Evolutionary conservation across 441 rosid species (phyloP).

Genomic region (Brassica hybrid): DNA sequence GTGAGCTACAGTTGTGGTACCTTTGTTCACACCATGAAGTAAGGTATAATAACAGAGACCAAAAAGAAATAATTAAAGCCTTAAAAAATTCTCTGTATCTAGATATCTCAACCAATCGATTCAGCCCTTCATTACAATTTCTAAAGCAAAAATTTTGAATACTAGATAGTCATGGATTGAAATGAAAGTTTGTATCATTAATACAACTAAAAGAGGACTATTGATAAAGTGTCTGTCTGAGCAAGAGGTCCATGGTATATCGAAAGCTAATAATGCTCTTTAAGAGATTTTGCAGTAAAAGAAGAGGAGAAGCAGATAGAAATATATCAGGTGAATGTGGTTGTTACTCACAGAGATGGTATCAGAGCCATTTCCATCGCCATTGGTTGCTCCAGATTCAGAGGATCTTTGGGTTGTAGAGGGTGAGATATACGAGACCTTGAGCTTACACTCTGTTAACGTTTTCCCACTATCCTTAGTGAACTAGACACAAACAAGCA

Average conservation of each 20-base stretch:
- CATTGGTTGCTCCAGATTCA: slow-evolving; percentile 60
- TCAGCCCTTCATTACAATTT: not conserved
- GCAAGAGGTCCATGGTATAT: slow-evolving; percentile 8
- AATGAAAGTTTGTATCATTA: not conserved
- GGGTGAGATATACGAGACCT: slow-evolving; percentile 67
- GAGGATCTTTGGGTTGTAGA: slow-evolving; percentile 61
- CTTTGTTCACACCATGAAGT: slow-evolving; percentile 22
- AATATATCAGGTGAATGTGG: not conserved
- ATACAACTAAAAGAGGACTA: not conserved
- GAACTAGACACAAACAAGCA: slow-evolving; percentile 51
- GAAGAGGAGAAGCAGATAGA: slow-evolving; percentile 16
- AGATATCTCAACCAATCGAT: not conserved
- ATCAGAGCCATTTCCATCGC: slow-evolving; percentile 58
- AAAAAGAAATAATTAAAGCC: not conserved
- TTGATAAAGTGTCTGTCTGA: not conserved
- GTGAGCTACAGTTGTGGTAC: not conserved
- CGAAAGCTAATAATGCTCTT: not conserved
- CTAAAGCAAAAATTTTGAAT: slow-evolving; percentile 1
- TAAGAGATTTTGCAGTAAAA: not conserved
- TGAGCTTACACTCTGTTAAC: slow-evolving; percentile 88
- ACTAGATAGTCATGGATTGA: slow-evolving; percentile 3
- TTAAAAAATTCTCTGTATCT: not conserved
- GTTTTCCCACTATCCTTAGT: slow-evolving; percentile 75
- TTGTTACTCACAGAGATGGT: slow-evolving; percentile 64
- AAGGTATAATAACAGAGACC: not conserved